phyloP scores from a whole-genome alignment of 768 basidiomycete genomes.

The Phlebiopsis flavidoalba region DNA sequence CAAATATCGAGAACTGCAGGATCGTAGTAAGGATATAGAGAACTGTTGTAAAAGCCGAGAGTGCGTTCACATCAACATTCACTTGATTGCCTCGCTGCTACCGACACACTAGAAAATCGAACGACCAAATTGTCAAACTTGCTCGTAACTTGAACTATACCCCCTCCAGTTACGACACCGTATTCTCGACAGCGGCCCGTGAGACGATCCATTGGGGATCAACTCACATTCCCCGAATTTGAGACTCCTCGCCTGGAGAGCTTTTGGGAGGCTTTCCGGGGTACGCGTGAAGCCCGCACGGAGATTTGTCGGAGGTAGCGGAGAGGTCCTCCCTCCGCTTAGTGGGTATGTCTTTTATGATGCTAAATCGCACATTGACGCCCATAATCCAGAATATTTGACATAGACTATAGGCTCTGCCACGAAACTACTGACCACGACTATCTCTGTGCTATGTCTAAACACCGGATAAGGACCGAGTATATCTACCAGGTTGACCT shows the following conservation, averaged over 20 bases:
- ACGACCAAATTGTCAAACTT: constrained; percentile 78
- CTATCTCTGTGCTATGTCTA: constrained; percentile 77
- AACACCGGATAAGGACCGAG: constrained; percentile 77
- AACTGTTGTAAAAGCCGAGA: constrained; percentile 77
- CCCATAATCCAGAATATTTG: not conserved
- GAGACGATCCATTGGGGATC: constrained; percentile 88
- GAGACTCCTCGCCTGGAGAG: constrained; percentile 68
- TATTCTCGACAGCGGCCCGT: constrained; percentile 84
- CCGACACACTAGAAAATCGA: constrained; percentile 69
- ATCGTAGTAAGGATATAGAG: constrained; percentile 88
- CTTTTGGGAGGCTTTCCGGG: constrained; percentile 63
- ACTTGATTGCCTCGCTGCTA: not conserved
- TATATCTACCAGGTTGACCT: constrained; percentile 87
- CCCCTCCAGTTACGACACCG: constrained; percentile 71
- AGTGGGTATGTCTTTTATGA: constrained; percentile 78
- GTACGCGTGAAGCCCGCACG: constrained; percentile 86
- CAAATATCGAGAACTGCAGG: constrained; percentile 94
- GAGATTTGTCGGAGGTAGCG: constrained; percentile 73
- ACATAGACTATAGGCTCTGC: too few relatives aligned
- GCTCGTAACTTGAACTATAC: constrained; percentile 72
- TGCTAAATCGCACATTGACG: constrained; percentile 4
- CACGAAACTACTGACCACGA: too few relatives aligned
- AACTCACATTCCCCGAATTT: constrained; percentile 72
- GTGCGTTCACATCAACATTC: constrained; percentile 42
- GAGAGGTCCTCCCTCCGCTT: constrained; percentile 89